These are phyloP conservation scores for Phlebiopsis gigantea DNA, from an alignment of 768 basidiomycete genomes.

Conservation along the genomic window DNA sequence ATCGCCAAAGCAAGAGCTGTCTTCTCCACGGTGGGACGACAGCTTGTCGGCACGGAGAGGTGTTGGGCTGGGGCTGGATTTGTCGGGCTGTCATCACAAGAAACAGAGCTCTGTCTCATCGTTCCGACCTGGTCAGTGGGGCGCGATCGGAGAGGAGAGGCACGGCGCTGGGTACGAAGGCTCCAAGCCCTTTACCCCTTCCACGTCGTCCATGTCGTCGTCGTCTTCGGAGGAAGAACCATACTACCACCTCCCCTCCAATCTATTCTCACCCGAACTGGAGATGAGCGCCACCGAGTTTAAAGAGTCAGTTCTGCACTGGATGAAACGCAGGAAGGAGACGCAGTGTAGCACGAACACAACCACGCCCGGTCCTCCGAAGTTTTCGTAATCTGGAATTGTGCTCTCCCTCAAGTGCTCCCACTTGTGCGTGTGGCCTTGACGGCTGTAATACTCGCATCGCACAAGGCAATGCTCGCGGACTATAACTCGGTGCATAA, in stretches of 20 bases:
- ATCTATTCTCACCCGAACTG: conserved; percentile 11
- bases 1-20: background rate
- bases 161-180: background rate
- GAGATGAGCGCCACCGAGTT: conserved; percentile 12
- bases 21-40: background rate
- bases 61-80: background rate
- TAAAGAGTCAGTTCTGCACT: conserved; percentile 4
- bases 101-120: background rate
- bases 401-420: too few species aligned
- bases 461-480: background rate
- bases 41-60: background rate
- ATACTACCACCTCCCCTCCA: conserved; percentile 10
- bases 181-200: background rate
- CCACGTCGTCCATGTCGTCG: background rate
- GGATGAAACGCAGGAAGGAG: conserved; percentile 10
- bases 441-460: background rate
- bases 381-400: too few species aligned
- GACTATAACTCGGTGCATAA: background rate
- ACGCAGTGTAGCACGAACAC: background rate
- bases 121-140: background rate
- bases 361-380: background rate
- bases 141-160: background rate
- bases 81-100: background rate
- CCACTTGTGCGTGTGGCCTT: background rate
- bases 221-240: background rate